Percentiles rank a stretch among this genome's conserved stretches.
Conservation (phyloP, 495 filamentous ascomycete species). For the Hypoxylon perforatum region DNA sequence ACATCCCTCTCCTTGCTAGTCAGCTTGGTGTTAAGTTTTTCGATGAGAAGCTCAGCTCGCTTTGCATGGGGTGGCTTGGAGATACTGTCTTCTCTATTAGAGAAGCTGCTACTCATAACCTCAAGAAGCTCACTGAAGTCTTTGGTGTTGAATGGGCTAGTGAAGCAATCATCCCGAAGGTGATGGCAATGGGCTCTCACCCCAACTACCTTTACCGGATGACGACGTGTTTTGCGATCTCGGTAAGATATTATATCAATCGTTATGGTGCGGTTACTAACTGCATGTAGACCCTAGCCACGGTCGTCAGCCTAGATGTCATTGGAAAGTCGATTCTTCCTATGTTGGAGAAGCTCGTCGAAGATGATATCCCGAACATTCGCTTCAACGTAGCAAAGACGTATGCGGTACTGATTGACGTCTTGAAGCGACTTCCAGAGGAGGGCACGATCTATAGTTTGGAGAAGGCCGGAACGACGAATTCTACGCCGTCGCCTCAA, state of each 20-base stretch:
- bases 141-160: constrained; percentile 99
- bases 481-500: constrained; percentile 69
- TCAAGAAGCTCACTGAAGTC: constrained; percentile 98
- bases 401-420: constrained; percentile 87
- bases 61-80: constrained; percentile 99
- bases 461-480: constrained; percentile 77
- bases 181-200: constrained; percentile 97
- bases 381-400: constrained; percentile 99
- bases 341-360: constrained; percentile 91
- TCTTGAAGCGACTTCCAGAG: constrained; percentile 87
- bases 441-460: constrained; percentile 85
- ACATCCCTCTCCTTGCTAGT: constrained; percentile 94
- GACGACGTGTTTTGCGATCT: constrained; percentile 98
- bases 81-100: constrained; percentile 99
- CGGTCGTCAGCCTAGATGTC: constrained; percentile 89
- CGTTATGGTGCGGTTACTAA: constrained; percentile 43
- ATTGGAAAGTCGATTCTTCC: constrained; percentile 94
- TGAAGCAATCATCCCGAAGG: constrained; percentile 96
- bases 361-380: constrained; percentile 97
- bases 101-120: constrained; percentile 94
- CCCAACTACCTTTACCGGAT: constrained; percentile 99
- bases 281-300: constrained; percentile 80
- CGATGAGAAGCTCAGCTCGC: constrained; percentile 91
- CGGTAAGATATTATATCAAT: constrained; percentile 68
- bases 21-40: constrained; percentile 98